Percentiles rank a stretch among this genome's conserved stretches.
phyloP scores from a whole-genome alignment of 2,329 filamentous ascomycete species.

The Scytalidium lignicola region DNA sequence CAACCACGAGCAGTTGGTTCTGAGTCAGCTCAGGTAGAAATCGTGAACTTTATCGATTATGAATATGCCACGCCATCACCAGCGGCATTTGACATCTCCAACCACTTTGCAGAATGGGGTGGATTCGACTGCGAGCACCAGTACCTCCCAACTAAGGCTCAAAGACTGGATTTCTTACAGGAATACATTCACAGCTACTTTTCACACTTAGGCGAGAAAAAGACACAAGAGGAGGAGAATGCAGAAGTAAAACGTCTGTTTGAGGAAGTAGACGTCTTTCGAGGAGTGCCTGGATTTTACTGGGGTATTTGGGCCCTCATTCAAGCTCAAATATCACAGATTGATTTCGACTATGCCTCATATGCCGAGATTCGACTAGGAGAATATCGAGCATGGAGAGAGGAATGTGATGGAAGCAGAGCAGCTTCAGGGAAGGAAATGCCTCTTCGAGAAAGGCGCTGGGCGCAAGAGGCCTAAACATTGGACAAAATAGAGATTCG shows the following conservation, averaged over 20 bases:
- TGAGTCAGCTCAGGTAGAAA: slow-evolving; percentile 36
- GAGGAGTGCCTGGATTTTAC: slow-evolving; percentile 83
- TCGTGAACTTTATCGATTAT: slow-evolving; percentile 91
- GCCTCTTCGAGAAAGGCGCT: slow-evolving; percentile 72
- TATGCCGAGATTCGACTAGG: slow-evolving; percentile 83
- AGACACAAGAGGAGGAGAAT: slow-evolving; percentile 41
- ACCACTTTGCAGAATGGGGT: slow-evolving; percentile 98
- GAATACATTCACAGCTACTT: slow-evolving; percentile 79
- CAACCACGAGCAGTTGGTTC: slow-evolving; percentile 42
- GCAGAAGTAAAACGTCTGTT: slow-evolving; percentile 65
- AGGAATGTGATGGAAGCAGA: slow-evolving; percentile 62
- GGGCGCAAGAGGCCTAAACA: slow-evolving; percentile 40
- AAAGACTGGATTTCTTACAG: slow-evolving; percentile 74
- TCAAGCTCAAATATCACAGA: slow-evolving; percentile 88
- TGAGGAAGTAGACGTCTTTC: slow-evolving; percentile 78
- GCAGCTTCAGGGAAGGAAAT: slow-evolving; percentile 49
- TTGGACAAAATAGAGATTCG: not conserved
- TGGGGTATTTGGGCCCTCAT: slow-evolving; percentile 97
- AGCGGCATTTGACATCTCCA: slow-evolving; percentile 92
- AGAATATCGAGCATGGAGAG: slow-evolving; percentile 92
- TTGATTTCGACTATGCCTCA: slow-evolving; percentile 92
- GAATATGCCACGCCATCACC: slow-evolving; percentile 95
- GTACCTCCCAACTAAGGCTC: slow-evolving; percentile 70
- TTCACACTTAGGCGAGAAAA: slow-evolving; percentile 38
- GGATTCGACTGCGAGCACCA: slow-evolving; percentile 92